Evolutionary conservation across 306 rosid genomes (phyloP).

Genomic region (Vigna reflexopilosa): DNA sequence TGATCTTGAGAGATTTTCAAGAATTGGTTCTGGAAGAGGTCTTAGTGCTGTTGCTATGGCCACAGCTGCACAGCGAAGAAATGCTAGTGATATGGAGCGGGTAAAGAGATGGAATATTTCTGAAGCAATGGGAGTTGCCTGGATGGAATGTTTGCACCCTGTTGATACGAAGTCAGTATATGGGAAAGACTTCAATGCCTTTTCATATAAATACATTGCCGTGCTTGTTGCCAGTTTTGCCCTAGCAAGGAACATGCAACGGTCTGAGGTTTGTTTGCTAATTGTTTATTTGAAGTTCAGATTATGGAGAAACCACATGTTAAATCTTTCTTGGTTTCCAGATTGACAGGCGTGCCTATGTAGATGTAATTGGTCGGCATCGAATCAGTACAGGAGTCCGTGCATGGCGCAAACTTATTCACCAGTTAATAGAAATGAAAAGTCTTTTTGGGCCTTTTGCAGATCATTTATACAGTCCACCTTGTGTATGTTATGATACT

Average conservation of each 20-base stretch:
- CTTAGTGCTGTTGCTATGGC: constrained; percentile 99
- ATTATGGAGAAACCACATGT: constrained; percentile 44
- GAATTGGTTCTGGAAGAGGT: constrained; percentile 98
- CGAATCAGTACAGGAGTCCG: constrained; percentile 75
- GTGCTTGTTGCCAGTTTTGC: constrained; percentile 99
- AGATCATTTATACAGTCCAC: constrained; percentile 69
- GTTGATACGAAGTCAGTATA: constrained; percentile 92
- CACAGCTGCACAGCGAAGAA: constrained; percentile 96
- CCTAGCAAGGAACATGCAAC: constrained; percentile 93
- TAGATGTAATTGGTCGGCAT: constrained; percentile 70
- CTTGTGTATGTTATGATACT: constrained; percentile 67
- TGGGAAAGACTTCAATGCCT: constrained; percentile 94
- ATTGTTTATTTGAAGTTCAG: constrained; percentile 35
- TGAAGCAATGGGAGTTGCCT: constrained; percentile 99
- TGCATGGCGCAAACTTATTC: constrained; percentile 96
- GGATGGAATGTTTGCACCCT: constrained; percentile 99
- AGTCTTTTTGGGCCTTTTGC: constrained; percentile 90
- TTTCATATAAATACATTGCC: constrained; percentile 91
- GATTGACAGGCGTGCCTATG: constrained; percentile 96
- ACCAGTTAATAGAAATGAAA: constrained; percentile 82
- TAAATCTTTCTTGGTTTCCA: constrained; percentile 51
- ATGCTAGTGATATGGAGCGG: constrained; percentile 82
- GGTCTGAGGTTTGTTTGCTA: constrained; percentile 84
- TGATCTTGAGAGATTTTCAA: constrained; percentile 85
- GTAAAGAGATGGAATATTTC: constrained; percentile 87